Base-by-base conservation (phyloP, 2,329 filamentous ascomycete species). In the Dothideomycetes sp. region DNA sequence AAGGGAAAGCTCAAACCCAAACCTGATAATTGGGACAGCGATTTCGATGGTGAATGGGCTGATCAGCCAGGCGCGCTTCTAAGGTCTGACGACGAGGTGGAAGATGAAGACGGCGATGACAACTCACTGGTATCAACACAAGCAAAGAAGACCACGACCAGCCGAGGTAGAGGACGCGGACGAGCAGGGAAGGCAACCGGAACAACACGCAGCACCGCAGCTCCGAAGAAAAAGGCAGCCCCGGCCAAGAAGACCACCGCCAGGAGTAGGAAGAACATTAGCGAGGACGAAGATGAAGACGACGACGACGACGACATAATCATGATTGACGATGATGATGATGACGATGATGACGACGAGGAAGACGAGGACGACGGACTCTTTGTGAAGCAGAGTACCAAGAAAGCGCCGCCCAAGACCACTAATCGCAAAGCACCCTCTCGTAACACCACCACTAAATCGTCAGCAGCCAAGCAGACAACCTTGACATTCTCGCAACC, bases 11-110 rank as follows among this genome's bases (percentile, higher is more conserved):
- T 51, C 44, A 89, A 84, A 55, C 79, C 84, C 1, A 84, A 79
- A 56, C 89, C 89, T 2, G 73, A 76, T 9, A 70, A 69, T 2
- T 96, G 88, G 87, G 86, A 96, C 54, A 84, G 77, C n/a, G 89
- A 96, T 48, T 65, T 88, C 18, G 81, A 94, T 36, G 91, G 88
- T 0, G 71, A 72, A 37, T 96, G 89, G 88, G 81, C 81, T 44
- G 82, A 91, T 35, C 77, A 86, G 43, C 76, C 83, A 0, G 79
- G 75, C 5, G 84, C 80, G 1, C 58, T 78, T 4, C 68, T 78
- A 33, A 63, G 63, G 42, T 65, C 65, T 3, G 68, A 72, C n/a
- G 57, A 55, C 10, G 71, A 66, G 12, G 66, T 65, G 11, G 60
- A 63, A 31, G 63, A 63, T 27, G 61, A 61, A 12, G 56, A 61